phyloP scores from a whole-genome alignment of 306 rosid species.

The Prunus davidiana region DNA sequence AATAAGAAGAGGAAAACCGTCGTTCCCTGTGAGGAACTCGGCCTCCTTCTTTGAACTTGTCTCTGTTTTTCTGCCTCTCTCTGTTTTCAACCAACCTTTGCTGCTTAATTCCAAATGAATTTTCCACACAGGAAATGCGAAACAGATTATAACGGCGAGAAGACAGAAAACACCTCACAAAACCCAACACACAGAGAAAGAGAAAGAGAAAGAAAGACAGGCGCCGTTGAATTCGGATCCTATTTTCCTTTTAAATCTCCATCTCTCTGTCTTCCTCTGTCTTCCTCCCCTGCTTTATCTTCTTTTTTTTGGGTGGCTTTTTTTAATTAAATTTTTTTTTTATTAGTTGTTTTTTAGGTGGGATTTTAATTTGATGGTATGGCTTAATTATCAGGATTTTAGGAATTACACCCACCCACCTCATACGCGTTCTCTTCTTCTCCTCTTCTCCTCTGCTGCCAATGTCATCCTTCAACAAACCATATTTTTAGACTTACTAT shows the following conservation, averaged over 20 bases:
- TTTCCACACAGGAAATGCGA: not conserved
- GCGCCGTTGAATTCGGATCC: conserved; percentile 55
- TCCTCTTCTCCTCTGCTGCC: no score
- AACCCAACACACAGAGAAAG: not conserved
- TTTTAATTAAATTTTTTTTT: not conserved
- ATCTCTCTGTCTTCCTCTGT: conserved; percentile 21
- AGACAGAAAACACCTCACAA: not conserved
- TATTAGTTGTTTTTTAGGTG: not conserved
- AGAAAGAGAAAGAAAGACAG: not conserved
- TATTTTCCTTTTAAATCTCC: conserved; percentile 22
- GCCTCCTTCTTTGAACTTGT: conserved; percentile 13
- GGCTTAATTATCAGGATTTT: not conserved
- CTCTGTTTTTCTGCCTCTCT: not conserved
- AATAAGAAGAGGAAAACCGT: conserved; percentile 4
- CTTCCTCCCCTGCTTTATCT: conserved; percentile 3
- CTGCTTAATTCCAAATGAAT: not conserved
- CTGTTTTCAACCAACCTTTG: not conserved
- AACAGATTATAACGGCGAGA: not conserved
- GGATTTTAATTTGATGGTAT: not conserved
- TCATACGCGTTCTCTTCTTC: no score
- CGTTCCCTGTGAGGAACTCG: conserved; percentile 23
- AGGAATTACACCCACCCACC: no score
- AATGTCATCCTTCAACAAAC: not conserved
- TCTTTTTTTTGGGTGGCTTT: not conserved
- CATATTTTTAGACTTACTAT: not conserved